Base-by-base conservation (phyloP, 1,139 yeast species). In the Geotrichum restrictum region DNA sequence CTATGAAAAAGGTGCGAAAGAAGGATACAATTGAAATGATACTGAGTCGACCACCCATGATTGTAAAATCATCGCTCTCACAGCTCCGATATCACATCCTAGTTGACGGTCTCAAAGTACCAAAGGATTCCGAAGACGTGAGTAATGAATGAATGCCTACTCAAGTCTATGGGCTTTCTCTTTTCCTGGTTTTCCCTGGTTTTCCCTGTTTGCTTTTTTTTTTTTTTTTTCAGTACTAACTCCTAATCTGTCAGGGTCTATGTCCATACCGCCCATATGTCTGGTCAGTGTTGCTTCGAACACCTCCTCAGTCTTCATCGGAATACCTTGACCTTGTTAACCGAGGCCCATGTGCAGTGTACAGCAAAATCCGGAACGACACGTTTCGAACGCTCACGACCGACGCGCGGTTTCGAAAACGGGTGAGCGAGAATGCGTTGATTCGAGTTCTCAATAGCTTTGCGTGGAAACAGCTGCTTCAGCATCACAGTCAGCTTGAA, bases 381-480 rank as follows among this genome's bases (percentile, higher is more conserved):
- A 87, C 96, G 0, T 88, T 88, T 62, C 72, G 97, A 51, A 89
- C 97, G 0, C 75, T 89, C 59, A 85, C 86, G 69, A 83, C 88
- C 47, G 96, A 89, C 66, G 72, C 74, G 41, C 67, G 69, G 38
- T 89, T 89, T 69, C 83, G 81, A 59, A 71, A 71, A 54, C 78
- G 78, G 56, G 96, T 89, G 1, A 69, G 80, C 37, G 95, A 88
- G 62, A 80, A 79, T 4, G 71, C 87, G 2, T 70, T 89, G 48
- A 77, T 85, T 18, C 70, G 97, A 42, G 73, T 88, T 2, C 74
- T 89, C 38, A 84, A 88, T 40, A 81, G 86, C n/a, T 77, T 82
- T 62, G 95, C 95, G 0, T 76, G 87, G 75, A 67, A 69, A 29
- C 59, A 59, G 51, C 46, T 37, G 46, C 51, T 45, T 43, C 37